A percentile compares a stretch with the other conserved stretches of the same genome.
These are phyloP conservation scores for Yamadazyma spencermartinsiae DNA, from an alignment of 1,139 yeast genomes.

Conservation along the genomic window DNA sequence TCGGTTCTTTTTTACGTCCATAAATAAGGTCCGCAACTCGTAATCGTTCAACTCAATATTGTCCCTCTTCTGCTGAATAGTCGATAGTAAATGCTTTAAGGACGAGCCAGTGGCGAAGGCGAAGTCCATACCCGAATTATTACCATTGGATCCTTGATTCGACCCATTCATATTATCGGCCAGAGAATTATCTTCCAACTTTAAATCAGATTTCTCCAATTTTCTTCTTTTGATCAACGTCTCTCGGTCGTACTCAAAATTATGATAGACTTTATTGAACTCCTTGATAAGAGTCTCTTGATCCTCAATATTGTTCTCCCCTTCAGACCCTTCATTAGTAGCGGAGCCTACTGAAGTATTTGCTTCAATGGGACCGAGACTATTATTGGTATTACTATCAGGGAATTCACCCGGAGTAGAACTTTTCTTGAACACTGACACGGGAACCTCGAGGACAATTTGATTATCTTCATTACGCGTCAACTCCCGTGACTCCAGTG, in stretches of 20 bases:
- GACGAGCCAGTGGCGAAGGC: conserved; percentile 61
- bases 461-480: conserved; percentile 28
- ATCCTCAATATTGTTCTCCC: conserved; percentile 25
- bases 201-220: conserved; percentile 76
- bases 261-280: conserved; percentile 69
- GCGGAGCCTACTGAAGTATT: conserved; percentile 6
- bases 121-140: conserved; percentile 41
- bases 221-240: conserved; percentile 75
- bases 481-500: conserved; percentile 3
- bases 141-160: conserved; percentile 13
- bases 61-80: conserved; percentile 78
- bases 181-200: conserved; percentile 45
- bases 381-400: not conserved
- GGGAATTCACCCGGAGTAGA: not conserved
- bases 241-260: conserved; percentile 80
- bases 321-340: conserved; percentile 5
- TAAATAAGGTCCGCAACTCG: conserved; percentile 79
- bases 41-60: conserved; percentile 74
- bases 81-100: conserved; percentile 73
- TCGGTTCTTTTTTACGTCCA: conserved; percentile 91
- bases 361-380: conserved; percentile 6
- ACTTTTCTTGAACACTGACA: conserved; percentile 20
- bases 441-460: conserved; percentile 33
- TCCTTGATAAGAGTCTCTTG: conserved; percentile 42
- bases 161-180: conserved; percentile 6